Conservation (phyloP, 129 eudicot species). For the Scalesia atractyloides region DNA sequence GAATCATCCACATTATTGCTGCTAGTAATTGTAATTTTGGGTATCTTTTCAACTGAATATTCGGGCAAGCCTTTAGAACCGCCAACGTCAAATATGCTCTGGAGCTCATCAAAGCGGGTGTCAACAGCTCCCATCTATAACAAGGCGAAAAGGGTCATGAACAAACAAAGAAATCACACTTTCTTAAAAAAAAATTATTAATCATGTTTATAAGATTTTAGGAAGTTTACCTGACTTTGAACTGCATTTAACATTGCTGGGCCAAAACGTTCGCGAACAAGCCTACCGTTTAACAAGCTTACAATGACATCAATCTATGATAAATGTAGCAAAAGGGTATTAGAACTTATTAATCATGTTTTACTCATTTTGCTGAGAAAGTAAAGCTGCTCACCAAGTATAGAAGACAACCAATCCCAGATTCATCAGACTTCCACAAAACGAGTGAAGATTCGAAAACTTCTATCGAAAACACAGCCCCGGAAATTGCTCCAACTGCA, state of each 20-base stretch:
- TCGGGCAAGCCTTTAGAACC: constrained; percentile 79
- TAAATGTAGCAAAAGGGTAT: constrained; percentile 12
- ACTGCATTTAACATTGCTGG: constrained; percentile 99
- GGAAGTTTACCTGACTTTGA: constrained; percentile 77
- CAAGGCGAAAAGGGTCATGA: neutral
- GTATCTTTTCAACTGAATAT: constrained; percentile 73
- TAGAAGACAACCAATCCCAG: constrained; percentile 84
- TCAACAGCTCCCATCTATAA: constrained; percentile 94
- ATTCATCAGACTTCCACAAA: constrained; percentile 94
- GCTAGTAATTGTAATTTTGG: constrained; percentile 60
- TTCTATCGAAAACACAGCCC: constrained; percentile 96
- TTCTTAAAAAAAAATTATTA: neutral
- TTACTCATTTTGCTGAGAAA: constrained; percentile 1
- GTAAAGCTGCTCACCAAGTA: constrained; percentile 70
- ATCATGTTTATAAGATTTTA: neutral
- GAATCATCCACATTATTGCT: constrained; percentile 64
- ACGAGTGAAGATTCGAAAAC: constrained; percentile 92
- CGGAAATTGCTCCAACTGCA: constrained; percentile 96
- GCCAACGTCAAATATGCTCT: constrained; percentile 73
- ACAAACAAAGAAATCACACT: neutral
- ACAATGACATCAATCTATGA: constrained; percentile 90
- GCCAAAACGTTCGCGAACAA: constrained; percentile 97
- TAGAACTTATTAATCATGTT: constrained; percentile 2
- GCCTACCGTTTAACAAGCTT: constrained; percentile 93
- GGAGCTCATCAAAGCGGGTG: constrained; percentile 69